phyloP scores from a whole-genome alignment of 257 asterid genomes.

The Fraxinus americana region DNA sequence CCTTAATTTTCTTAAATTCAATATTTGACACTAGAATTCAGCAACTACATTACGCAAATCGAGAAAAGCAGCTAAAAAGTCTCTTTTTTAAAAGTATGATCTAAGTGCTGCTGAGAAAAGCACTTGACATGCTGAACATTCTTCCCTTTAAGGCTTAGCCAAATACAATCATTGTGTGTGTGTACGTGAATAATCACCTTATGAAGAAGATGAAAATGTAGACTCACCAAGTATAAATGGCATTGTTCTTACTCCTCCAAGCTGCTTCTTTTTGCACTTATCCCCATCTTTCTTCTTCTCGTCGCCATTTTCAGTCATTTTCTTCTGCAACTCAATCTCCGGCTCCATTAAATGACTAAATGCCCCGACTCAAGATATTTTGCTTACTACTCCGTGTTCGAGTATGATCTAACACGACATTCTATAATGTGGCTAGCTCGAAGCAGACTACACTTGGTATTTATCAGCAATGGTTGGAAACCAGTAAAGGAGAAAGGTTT shows the following conservation, averaged over 20 bases:
- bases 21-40: neutral
- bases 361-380: neutral
- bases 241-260: conserved; percentile 77
- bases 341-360: conserved; percentile 27
- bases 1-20: neutral
- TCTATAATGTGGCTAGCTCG: neutral
- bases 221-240: conserved; percentile 77
- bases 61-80: neutral
- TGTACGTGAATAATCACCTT: neutral
- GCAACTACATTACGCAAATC: neutral
- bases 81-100: too few species aligned
- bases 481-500: neutral
- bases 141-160: too few species aligned
- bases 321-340: conserved; percentile 33
- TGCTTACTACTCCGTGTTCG: neutral
- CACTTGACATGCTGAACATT: too few species aligned
- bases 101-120: too few species aligned
- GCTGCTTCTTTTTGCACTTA: conserved; percentile 32
- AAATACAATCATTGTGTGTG: neutral
- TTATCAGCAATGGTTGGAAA: neutral
- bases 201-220: neutral
- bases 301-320: conserved; percentile 37
- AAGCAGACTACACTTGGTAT: neutral
- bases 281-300: conserved; percentile 16
- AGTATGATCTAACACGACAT: neutral